Percentiles rank a stretch among this genome's conserved stretches.
These are phyloP conservation scores for Glutinoglossum americanum DNA, from an alignment of 495 filamentous ascomycete genomes.

Conservation along the genomic window DNA sequence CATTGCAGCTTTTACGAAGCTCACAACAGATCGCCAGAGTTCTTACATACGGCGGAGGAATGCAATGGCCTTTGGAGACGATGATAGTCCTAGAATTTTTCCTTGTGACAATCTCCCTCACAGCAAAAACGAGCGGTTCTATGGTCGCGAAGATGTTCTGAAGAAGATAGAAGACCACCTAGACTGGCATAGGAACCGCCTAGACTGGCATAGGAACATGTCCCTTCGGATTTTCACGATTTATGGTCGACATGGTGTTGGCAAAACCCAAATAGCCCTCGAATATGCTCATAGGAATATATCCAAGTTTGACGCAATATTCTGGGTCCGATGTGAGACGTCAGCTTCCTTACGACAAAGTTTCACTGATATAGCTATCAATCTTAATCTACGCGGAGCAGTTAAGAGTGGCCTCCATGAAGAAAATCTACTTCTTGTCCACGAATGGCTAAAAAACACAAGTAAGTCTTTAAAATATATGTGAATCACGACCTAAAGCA, in stretches of 20 bases:
- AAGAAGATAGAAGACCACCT: too few relatives aligned
- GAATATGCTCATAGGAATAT: neutral
- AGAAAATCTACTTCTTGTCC: conserved; percentile 9
- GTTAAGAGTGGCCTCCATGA: conserved; percentile 9
- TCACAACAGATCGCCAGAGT: too few relatives aligned
- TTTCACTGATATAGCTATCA: conserved; percentile 11
- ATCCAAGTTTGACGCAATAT: conserved; percentile 7
- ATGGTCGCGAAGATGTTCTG: too few relatives aligned
- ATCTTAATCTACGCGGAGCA: conserved; percentile 8
- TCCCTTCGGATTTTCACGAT: too few relatives aligned
- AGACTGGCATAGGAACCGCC: too few relatives aligned
- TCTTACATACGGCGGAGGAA: too few relatives aligned
- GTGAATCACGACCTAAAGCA: conserved; percentile 3
- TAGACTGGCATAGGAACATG: too few relatives aligned
- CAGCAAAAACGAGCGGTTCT: too few relatives aligned
- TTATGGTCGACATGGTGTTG: conserved; percentile 13
- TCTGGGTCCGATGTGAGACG: conserved; percentile 11
- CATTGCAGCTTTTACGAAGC: too few relatives aligned
- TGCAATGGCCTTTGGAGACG: too few relatives aligned
- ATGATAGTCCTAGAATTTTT: too few relatives aligned
- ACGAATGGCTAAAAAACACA: conserved; percentile 8
- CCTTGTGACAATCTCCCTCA: too few relatives aligned
- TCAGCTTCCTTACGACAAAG: conserved; percentile 10
- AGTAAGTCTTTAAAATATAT: conserved; percentile 9
- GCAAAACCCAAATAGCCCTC: neutral